Evolutionary conservation across 169 alveolate genomes (phyloP), one percentile per base, ranked within the genome.

Genomic region (Hepatocystis sp.): DNA sequence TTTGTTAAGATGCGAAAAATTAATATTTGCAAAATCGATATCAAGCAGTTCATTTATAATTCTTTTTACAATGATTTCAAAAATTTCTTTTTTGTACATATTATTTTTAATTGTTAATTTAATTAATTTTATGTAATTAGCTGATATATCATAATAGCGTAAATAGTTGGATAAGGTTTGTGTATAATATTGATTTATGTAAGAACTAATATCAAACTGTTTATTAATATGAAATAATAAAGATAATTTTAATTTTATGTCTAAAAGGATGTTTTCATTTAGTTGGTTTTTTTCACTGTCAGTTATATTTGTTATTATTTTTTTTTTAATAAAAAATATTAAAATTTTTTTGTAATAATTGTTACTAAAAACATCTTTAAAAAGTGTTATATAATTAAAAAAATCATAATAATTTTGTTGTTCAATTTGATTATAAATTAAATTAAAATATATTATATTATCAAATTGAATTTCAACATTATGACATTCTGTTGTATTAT

Each of bases 71-170:
- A 71, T 36, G 58, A 2, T 27, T 42, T 71, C 66, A 51, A 56
- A 71, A 27, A 71, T 71, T 42, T 71, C 78, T 52, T 71, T 71
- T 46, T 71, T 71, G 51, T 71, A 71, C 30, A 71, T 42, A 71
- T 58, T 71, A 28, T 71, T 64, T 27, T n/a, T 56, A 17, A 71
- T 60, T 3, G 76, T 55, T 25, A 42, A 15, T 71, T 71, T 56
- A 34, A 71, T 71, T 25, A 71, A 64, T 58, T 58, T 36, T 56
- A 71, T 56, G 32, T 32, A 58, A 44, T 71, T 56, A n/a, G 55
- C 78, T 15, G 58, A 71, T 30, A 71, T 30, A 44, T 19, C 23
- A 28, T 7, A 55, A 27, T 56, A 44, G 42, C 58, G 52, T 23
- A 71, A 44, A 71, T 56, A 58, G 32, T n/a, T 30, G 32, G 21